phyloP scores from a whole-genome alignment of 1,284 basidiomycete genomes.

The Malassezia japonica region DNA sequence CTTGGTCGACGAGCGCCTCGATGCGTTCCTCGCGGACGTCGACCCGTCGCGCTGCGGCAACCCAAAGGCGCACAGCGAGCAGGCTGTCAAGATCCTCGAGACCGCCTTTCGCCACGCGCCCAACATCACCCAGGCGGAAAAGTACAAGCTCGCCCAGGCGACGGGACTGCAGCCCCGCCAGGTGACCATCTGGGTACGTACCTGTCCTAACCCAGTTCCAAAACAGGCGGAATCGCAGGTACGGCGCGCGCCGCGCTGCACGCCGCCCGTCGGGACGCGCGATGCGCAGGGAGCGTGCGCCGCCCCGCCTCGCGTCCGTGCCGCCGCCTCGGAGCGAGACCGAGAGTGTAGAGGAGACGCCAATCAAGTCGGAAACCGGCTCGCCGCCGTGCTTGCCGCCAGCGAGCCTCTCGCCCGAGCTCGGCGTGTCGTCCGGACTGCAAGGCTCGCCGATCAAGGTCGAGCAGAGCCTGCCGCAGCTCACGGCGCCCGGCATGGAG shows the following conservation, averaged over 20 bases:
- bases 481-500: neutral
- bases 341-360: too few species aligned
- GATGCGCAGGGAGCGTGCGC: neutral
- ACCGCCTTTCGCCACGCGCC: conserved; percentile 33
- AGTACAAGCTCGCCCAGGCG: conserved; percentile 31
- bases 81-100: conserved; percentile 32
- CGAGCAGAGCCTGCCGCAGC: too few species aligned
- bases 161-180: conserved; percentile 41
- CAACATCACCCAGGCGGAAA: conserved; percentile 44
- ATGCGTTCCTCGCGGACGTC: conserved; percentile 1
- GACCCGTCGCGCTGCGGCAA: neutral
- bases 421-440: too few species aligned
- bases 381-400: too few species aligned
- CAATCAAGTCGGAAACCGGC: too few species aligned
- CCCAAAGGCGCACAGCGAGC: conserved; percentile 17
- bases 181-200: conserved; percentile 47
- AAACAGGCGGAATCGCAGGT: conserved; percentile 13
- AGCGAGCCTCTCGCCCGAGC: too few species aligned
- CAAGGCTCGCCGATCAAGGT: too few species aligned
- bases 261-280: neutral
- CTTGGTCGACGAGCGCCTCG: conserved; percentile 10
- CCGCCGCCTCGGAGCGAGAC: neutral
- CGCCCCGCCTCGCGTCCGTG: neutral
- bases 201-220: conserved; percentile 5
- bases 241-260: neutral